These are phyloP conservation scores for Saksenaea vasiformis DNA, from an alignment of 371 early-diverging fungal species.

Conservation along the genomic window DNA sequence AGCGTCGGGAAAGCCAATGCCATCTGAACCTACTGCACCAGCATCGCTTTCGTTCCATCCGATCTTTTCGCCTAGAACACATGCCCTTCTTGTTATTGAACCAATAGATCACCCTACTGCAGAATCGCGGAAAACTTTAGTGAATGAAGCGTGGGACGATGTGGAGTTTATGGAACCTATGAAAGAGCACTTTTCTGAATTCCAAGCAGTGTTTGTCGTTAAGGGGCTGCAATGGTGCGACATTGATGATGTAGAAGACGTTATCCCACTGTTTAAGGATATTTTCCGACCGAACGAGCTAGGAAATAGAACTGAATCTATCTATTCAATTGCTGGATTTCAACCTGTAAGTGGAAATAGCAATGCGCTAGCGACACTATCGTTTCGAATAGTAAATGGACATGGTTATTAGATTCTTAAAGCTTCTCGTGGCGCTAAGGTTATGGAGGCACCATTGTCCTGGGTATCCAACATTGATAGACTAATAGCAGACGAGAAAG, in stretches of 20 bases:
- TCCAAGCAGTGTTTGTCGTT: slow-evolving; percentile 41
- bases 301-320: neutral
- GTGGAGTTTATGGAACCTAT: slow-evolving; percentile 1
- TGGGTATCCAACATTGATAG: slow-evolving; percentile 42
- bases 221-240: slow-evolving; percentile 42
- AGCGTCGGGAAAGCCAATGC: slow-evolving; percentile 12
- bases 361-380: neutral
- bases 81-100: slow-evolving; percentile 56
- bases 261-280: slow-evolving; percentile 43
- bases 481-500: slow-evolving; percentile 20
- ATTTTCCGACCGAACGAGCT: slow-evolving; percentile 21
- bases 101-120: slow-evolving; percentile 16
- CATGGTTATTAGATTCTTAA: slow-evolving; percentile 22
- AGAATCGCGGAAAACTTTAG: slow-evolving; percentile 1
- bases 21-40: slow-evolving; percentile 4
- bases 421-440: slow-evolving; percentile 38
- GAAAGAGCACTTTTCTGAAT: slow-evolving; percentile 9
- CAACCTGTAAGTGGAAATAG: slow-evolving; percentile 28
- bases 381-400: neutral
- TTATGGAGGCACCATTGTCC: slow-evolving; percentile 37
- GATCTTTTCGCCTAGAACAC: slow-evolving; percentile 61
- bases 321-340: slow-evolving; percentile 25
- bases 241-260: slow-evolving; percentile 41
- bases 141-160: slow-evolving; percentile 10
- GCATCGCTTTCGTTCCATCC: slow-evolving; percentile 39